Conservation (phyloP, 2,329 filamentous ascomycete species). For the Thyridium curvatum region DNA sequence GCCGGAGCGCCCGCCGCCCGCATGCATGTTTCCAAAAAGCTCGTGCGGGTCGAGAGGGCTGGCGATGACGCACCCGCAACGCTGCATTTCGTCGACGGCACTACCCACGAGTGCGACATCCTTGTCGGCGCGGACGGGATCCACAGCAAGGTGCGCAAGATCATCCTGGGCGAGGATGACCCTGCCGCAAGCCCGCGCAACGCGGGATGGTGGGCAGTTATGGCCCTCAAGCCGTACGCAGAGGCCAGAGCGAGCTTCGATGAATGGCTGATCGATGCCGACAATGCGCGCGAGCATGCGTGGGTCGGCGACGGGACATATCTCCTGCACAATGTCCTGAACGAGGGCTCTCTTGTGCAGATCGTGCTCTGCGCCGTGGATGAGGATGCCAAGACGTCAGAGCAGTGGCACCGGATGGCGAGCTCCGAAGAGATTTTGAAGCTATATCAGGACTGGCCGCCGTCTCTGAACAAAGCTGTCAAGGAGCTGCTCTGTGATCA, state of each 20-base stretch:
- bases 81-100: conserved; percentile 42
- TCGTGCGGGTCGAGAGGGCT: conserved; percentile 20
- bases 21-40: conserved; percentile 36
- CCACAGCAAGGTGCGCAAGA: conserved; percentile 34
- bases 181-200: conserved; percentile 12
- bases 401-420: conserved; percentile 12
- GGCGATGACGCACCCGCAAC: conserved; percentile 14
- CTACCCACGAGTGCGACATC: conserved; percentile 33
- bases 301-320: conserved; percentile 12
- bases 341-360: conserved; percentile 8
- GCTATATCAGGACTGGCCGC: conserved; percentile 12
- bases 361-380: conserved; percentile 11
- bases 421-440: conserved; percentile 11
- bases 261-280: conserved; percentile 5
- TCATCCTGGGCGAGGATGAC: conserved; percentile 20
- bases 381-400: conserved; percentile 4
- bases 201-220: conserved; percentile 12
- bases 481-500: conserved; percentile 13
- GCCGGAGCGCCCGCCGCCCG: conserved; percentile 32
- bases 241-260: conserved; percentile 12
- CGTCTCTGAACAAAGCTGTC: conserved; percentile 12
- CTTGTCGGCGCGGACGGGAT: conserved; percentile 48
- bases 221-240: conserved; percentile 12
- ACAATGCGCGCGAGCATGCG: conserved; percentile 14
- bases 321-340: conserved; percentile 9